Evolutionary conservation across 306 rosid species (phyloP).

Genomic region (Senna tora): DNA sequence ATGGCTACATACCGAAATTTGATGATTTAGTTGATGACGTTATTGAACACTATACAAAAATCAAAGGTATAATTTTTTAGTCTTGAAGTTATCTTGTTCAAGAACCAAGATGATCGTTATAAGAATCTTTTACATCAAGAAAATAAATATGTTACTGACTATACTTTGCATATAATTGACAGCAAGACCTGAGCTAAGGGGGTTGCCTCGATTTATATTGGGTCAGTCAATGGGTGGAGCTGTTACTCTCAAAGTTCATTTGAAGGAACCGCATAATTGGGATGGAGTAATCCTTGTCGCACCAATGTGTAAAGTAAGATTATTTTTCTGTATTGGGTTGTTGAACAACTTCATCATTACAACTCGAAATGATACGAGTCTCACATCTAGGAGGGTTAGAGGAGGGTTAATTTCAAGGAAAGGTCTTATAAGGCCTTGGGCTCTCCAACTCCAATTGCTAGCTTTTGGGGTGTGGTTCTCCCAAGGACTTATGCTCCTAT

Average conservation of each 20-base stretch:
- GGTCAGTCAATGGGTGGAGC: constrained; percentile 99
- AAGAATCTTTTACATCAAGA: constrained; percentile 7
- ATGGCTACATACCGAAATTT: constrained; percentile 78
- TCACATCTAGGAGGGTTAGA: too few relatives aligned
- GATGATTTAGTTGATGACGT: constrained; percentile 70
- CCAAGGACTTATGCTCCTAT: too few relatives aligned
- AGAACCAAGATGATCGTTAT: neutral
- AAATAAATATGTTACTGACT: constrained; percentile 19
- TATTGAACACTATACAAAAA: constrained; percentile 66
- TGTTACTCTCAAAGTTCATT: constrained; percentile 80
- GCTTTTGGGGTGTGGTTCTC: too few relatives aligned
- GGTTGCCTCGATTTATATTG: constrained; percentile 66
- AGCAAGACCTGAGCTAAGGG: constrained; percentile 75
- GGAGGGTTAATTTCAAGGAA: too few relatives aligned
- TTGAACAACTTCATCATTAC: constrained; percentile 12
- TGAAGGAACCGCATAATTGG: constrained; percentile 78
- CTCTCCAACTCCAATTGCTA: too few relatives aligned
- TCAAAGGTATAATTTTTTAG: constrained; percentile 54
- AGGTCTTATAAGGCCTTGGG: too few relatives aligned
- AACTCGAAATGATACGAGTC: too few relatives aligned
- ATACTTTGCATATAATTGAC: constrained; percentile 36
- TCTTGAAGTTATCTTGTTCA: neutral
- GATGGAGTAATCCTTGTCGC: constrained; percentile 90
- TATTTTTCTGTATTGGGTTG: constrained; percentile 28
- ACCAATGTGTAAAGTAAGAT: constrained; percentile 93